Evolutionary conservation across 192 early-diverging fungal genomes (phyloP), one percentile per base, ranked within the genome.

Genomic region (Phlyctochytrium arcticum): DNA sequence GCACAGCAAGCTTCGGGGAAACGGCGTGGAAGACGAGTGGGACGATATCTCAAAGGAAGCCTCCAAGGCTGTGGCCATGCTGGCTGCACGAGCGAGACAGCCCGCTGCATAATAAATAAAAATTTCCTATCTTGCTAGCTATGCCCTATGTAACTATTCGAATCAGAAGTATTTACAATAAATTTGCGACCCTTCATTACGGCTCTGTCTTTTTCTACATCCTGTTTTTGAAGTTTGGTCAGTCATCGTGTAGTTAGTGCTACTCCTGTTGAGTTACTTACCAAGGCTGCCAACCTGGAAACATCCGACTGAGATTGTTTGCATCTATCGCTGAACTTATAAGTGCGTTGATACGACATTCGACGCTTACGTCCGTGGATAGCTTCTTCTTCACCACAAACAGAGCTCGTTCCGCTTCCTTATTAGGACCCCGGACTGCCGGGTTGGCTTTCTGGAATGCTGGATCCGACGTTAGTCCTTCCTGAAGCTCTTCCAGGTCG

Each of bases 281-380:
- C 39, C 39, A 44, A n/a, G 39, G 39, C 2, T 44, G 39, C 80
- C 80, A 82, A 32, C 80, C 80, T 6, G 71, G 67, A 76, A 80
- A 91, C 82, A 91, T 79, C 27, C 80, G 68, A 37, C 82, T 74
- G 6, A 91, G 58, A 54, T 83, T 78, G 19, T 64, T 48, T 15
- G 76, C 64, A 58, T 87, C 81, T 5, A 80, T 85, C 4, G 89
- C 89, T 26, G 72, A 81, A 58, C 84, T 77, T 29, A 91, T 77
- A 50, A 91, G 77, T 59, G 90, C 89, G 54, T 87, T 86, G 19
- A 90, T 77, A 64, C 86, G 83, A 34, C 84, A 89, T 59, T 91
- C 85, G 6, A 83, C 80, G 48, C 84, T 85, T 31, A 90, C 75
- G 19, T 53, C 46, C 6, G 75, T 73, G 19, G 72, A 73, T 29